These are phyloP conservation scores for Penicillium roqueforti DNA, from an alignment of 495 filamentous ascomycete genomes.

Conservation along the genomic window DNA sequence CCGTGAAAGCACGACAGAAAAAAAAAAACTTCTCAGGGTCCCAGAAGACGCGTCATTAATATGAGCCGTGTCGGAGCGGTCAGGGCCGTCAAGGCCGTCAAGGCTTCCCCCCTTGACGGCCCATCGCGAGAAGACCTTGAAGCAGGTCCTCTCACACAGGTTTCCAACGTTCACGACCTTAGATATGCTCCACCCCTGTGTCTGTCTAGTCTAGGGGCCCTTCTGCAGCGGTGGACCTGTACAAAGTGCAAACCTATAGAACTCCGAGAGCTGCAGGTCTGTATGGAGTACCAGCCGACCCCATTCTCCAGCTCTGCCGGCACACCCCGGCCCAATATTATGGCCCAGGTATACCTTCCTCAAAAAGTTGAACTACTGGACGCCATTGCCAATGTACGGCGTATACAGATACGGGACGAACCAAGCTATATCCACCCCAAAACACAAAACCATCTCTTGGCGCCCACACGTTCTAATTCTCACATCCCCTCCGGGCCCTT, in stretches of 20 bases:
- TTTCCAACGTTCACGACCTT: not conserved
- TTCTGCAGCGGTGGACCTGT: conserved; percentile 6
- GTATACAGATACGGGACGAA: not conserved
- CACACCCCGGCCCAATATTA: conserved; percentile 18
- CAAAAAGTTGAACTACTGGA: conserved; percentile 1
- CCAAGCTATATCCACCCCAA: not conserved
- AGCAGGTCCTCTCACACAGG: not conserved
- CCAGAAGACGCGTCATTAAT: conserved; percentile 21
- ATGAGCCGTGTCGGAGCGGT: conserved; percentile 10
- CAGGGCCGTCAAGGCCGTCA: conserved; percentile 20
- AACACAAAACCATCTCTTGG: not conserved
- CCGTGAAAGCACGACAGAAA: not conserved
- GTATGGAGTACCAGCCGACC: too few relatives aligned
- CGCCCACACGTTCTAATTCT: not conserved
- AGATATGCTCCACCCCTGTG: conserved; percentile 16
- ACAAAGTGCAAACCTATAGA: not conserved
- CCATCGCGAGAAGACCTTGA: not conserved
- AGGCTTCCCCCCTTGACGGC: too few relatives aligned
- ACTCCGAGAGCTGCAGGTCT: conserved; percentile 12
- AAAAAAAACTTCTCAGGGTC: not conserved
- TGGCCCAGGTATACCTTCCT: conserved; percentile 14
- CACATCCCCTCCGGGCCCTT: not conserved
- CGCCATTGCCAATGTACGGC: conserved; percentile 1
- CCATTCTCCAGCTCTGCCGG: conserved; percentile 16
- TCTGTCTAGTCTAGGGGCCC: conserved; percentile 21